Evolutionary conservation across 2,329 filamentous ascomycete species (phyloP).

Genomic region (Claviceps sorghi): DNA sequence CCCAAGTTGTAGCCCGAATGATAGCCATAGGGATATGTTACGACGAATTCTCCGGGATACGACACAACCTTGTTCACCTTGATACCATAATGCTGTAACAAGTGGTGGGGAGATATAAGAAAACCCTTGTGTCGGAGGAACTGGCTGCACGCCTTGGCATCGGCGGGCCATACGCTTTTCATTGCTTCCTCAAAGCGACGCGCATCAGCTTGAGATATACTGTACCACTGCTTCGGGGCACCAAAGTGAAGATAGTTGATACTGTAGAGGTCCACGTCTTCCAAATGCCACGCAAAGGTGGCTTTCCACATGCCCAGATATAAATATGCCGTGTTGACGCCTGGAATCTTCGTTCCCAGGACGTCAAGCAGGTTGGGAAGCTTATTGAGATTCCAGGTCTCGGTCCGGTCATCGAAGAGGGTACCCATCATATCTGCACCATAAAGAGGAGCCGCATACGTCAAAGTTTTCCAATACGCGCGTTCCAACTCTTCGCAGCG

Average conservation of each 20-base stretch:
- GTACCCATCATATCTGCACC: conserved; percentile 94
- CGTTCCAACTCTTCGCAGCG: conserved; percentile 89
- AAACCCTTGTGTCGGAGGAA: conserved; percentile 97
- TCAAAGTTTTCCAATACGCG: conserved; percentile 93
- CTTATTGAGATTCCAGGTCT: conserved; percentile 87
- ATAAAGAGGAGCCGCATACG: conserved; percentile 87
- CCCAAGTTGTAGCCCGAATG: conserved; percentile 96
- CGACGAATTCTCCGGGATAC: conserved; percentile 93
- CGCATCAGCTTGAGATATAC: conserved; percentile 90
- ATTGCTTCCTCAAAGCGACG: conserved; percentile 87
- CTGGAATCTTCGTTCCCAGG: conserved; percentile 85
- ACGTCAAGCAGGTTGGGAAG: conserved; percentile 88
- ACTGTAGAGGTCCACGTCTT: conserved; percentile 97
- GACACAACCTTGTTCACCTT: conserved; percentile 93
- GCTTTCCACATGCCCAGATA: conserved; percentile 99
- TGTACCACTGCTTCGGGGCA: conserved; percentile 98
- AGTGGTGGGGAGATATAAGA: conserved; percentile 77
- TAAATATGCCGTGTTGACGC: conserved; percentile 94
- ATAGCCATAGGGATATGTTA: conserved; percentile 96
- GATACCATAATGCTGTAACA: conserved; percentile 82
- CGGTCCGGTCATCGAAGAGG: conserved; percentile 73
- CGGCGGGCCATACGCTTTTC: conserved; percentile 87
- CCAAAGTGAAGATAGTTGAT: conserved; percentile 99
- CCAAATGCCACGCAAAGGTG: conserved; percentile 96
- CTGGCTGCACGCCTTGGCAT: conserved; percentile 90